Evolutionary conservation across 768 basidiomycete species (phyloP), one percentile per base, ranked within the genome.

Genomic region (Tylopilus plumbeoviolaceoides): DNA sequence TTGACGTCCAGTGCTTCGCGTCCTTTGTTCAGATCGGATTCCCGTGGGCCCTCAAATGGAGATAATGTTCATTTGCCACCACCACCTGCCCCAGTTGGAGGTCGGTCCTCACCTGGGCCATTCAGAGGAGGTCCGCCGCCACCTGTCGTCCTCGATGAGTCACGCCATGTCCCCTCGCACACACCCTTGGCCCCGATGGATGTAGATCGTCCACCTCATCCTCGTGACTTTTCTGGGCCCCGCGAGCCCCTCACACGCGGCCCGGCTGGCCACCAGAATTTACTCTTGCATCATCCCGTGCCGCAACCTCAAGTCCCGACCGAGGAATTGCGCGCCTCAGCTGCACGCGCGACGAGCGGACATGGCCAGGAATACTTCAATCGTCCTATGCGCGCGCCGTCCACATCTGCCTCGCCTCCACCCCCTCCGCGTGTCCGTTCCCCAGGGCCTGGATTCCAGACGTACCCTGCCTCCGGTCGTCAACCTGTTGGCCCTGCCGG

Each of bases 101-200:
- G 71, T 41, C 77, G 78, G n/a, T 75, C 78, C 10, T 82, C 82
- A 1, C 85, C 87, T 0, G 80, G 81, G 17, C 90, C 90, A 12
- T 92, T 91, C 74, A 73, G 90, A 56, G 89, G 89, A 31, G 87
- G 89, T 2, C 86, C 88, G 3, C 90, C 89, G 0, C 89, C 90
- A 7, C 89, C 90, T 11, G 85, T 91, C 38, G 78, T 88, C 47
- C 70, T 91, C 9, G 89, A 91, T 55, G 90, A 91, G 60, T 75
- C 74, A 8, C 79, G 86, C n/a, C 87, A 88, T 49, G 64, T 75
- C 0, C 79, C 80, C 9, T 79, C 82, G 4, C 87, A 88, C 55
- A 81, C 86, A 0, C 85, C 80, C 2, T 74, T 92, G 21, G 89
- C 89, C 6, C 89, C 89, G 0, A 92, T 92, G 89, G 78, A 73